Percentiles rank a stretch among this genome's conserved stretches.
Evolutionary conservation across 208 protist genomes (phyloP).

Genomic region (Crithidia mellificae): DNA sequence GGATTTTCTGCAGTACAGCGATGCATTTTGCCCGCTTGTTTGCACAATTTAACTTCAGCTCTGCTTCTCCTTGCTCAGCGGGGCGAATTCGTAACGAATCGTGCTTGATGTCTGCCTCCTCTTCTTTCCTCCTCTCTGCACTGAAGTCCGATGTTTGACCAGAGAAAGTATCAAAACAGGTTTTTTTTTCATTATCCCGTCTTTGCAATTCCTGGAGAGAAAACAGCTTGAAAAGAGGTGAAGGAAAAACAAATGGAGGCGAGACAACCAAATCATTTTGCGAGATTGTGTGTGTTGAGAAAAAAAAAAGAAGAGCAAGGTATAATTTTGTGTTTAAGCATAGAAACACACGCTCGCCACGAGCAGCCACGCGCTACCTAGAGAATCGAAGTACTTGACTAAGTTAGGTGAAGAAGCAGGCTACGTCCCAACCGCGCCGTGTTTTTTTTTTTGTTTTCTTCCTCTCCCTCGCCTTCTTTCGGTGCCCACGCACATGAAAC

Average conservation of each 20-base stretch:
- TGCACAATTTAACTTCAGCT: not conserved
- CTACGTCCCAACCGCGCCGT: no score
- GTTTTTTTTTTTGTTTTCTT: no score
- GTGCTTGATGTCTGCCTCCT: not conserved
- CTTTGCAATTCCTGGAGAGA: no score
- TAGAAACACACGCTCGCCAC: no score
- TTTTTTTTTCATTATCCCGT: no score
- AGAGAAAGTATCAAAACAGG: not conserved
- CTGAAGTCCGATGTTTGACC: not conserved
- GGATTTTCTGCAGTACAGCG: not conserved
- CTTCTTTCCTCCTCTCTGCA: not conserved
- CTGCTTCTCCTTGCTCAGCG: not conserved
- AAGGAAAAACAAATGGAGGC: not conserved
- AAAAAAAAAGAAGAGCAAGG: constrained; percentile 10
- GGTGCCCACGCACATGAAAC: no score
- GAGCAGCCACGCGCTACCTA: no score
- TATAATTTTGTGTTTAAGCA: not conserved
- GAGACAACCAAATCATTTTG: not conserved
- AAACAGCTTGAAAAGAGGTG: no score
- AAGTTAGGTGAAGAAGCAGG: no score
- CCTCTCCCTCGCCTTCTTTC: no score
- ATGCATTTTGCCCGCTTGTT: not conserved
- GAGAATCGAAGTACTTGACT: no score
- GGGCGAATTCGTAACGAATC: not conserved
- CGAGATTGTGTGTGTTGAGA: not conserved